Conservation (phyloP, 768 basidiomycete species). For the Panus rudis region DNA sequence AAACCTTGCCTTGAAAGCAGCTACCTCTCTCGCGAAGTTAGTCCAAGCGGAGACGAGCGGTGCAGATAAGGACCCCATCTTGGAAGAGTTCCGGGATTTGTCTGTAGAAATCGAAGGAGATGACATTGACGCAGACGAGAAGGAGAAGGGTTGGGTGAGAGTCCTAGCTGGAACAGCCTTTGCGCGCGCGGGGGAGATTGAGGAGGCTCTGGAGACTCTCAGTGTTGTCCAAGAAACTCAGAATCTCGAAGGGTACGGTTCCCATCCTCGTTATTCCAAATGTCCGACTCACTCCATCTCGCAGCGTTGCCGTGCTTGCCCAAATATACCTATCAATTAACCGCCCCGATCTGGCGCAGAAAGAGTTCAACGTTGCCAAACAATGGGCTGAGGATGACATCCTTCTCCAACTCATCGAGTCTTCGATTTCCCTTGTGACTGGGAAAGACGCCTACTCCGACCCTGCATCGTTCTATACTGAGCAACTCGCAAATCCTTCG, state of each 20-base stretch:
- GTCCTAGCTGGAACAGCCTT: slow-evolving; percentile 87
- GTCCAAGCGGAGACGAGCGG: slow-evolving; percentile 33
- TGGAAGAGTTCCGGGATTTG: slow-evolving; percentile 82
- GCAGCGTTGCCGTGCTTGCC: slow-evolving; percentile 74
- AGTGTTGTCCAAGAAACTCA: slow-evolving; percentile 57
- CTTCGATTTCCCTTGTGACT: slow-evolving; percentile 67
- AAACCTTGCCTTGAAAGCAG: slow-evolving; percentile 63
- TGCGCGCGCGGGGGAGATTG: slow-evolving; percentile 73
- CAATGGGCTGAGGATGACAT: slow-evolving; percentile 86
- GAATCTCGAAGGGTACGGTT: slow-evolving; percentile 79
- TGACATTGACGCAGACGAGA: slow-evolving; percentile 57
- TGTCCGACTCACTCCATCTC: slow-evolving; percentile 1
- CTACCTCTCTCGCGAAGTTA: slow-evolving; percentile 68
- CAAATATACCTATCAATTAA: slow-evolving; percentile 90
- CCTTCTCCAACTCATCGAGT: slow-evolving; percentile 84
- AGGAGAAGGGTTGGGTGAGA: slow-evolving; percentile 66
- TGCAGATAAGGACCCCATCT: slow-evolving; percentile 45
- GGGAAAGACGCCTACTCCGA: slow-evolving; percentile 61
- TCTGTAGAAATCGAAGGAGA: slow-evolving; percentile 82
- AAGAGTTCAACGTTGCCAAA: slow-evolving; percentile 77
- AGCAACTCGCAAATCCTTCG: slow-evolving; percentile 77
- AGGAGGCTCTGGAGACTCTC: slow-evolving; percentile 89
- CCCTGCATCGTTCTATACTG: slow-evolving; percentile 63
- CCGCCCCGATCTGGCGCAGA: slow-evolving; percentile 80
- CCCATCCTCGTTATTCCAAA: slow-evolving; percentile 6